Evolutionary conservation across 495 filamentous ascomycete genomes (phyloP).

Genomic region (Recurvomyces mirabilis): DNA sequence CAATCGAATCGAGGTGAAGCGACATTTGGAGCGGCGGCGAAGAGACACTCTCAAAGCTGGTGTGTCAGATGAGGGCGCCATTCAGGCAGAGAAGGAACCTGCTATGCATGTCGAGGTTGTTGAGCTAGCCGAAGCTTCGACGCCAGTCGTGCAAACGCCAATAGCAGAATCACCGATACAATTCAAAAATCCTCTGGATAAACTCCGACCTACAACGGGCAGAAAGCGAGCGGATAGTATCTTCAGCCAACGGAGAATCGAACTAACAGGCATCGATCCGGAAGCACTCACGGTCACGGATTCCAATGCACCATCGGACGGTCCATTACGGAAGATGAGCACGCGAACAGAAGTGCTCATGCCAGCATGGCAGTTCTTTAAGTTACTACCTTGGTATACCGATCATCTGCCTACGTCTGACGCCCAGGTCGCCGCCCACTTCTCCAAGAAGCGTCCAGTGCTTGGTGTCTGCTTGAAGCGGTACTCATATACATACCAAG

Average conservation of each 20-base stretch:
- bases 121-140: conserved; percentile 39
- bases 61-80: conserved; percentile 8
- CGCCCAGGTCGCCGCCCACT: conserved; percentile 60
- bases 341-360: conserved; percentile 79
- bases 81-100: conserved; percentile 34
- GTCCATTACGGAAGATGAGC: conserved; percentile 33
- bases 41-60: conserved; percentile 45
- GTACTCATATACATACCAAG: conserved; percentile 64
- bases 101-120: conserved; percentile 51
- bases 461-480: conserved; percentile 86
- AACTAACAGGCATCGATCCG: conserved; percentile 29
- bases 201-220: conserved; percentile 19
- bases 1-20: conserved; percentile 78
- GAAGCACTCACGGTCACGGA: conserved; percentile 33
- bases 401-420: conserved; percentile 61
- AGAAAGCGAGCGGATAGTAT: conserved; percentile 48
- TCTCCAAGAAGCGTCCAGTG: conserved; percentile 63
- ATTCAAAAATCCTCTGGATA: conserved; percentile 5
- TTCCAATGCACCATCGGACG: conserved; percentile 13
- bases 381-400: conserved; percentile 45
- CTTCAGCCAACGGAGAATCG: conserved; percentile 48
- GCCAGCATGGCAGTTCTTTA: conserved; percentile 95
- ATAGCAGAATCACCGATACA: conserved; percentile 30
- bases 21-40: conserved; percentile 50
- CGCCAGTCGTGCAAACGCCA: conserved; percentile 28